A percentile compares a stretch with the other conserved stretches of the same genome.
These are phyloP conservation scores for Tephrocybe sp. DNA, from an alignment of 768 basidiomycete species.

Conservation along the genomic window DNA sequence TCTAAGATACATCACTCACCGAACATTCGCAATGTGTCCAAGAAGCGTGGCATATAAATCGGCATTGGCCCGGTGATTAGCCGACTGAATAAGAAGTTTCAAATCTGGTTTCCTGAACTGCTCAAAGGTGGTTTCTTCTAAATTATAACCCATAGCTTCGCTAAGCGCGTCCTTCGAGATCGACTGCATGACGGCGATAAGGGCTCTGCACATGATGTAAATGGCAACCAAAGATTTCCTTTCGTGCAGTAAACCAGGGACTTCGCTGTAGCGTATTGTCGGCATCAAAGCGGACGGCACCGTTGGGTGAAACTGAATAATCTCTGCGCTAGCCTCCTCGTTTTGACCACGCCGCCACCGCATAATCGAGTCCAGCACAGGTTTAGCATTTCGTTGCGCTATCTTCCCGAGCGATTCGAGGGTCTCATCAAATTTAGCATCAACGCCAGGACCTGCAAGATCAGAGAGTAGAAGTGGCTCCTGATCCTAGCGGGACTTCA, in stretches of 20 bases:
- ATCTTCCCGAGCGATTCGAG: constrained; percentile 84
- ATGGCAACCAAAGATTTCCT: constrained; percentile 80
- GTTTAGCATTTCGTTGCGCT: constrained; percentile 79
- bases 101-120: constrained; percentile 73
- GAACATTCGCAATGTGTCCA: constrained; percentile 76
- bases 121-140: constrained; percentile 90
- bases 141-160: constrained; percentile 69
- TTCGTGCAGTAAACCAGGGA: constrained; percentile 54
- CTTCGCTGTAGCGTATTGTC: constrained; percentile 40
- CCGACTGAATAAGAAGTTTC: constrained; percentile 61
- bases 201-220: constrained; percentile 86
- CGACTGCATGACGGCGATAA: constrained; percentile 72
- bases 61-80: constrained; percentile 77
- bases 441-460: constrained; percentile 69
- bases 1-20: constrained; percentile 43
- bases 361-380: constrained; percentile 83
- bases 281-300: constrained; percentile 34
- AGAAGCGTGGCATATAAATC: constrained; percentile 83
- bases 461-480: constrained; percentile 60
- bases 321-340: constrained; percentile 51
- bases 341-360: constrained; percentile 82
- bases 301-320: constrained; percentile 47
- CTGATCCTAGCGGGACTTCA: constrained; percentile 46
- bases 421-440: constrained; percentile 79
- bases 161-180: constrained; percentile 77